Percentiles rank a stretch among this genome's conserved stretches.
Conservation (phyloP, 169 alveolate genomes). For the Plasmodium ovale region DNA sequence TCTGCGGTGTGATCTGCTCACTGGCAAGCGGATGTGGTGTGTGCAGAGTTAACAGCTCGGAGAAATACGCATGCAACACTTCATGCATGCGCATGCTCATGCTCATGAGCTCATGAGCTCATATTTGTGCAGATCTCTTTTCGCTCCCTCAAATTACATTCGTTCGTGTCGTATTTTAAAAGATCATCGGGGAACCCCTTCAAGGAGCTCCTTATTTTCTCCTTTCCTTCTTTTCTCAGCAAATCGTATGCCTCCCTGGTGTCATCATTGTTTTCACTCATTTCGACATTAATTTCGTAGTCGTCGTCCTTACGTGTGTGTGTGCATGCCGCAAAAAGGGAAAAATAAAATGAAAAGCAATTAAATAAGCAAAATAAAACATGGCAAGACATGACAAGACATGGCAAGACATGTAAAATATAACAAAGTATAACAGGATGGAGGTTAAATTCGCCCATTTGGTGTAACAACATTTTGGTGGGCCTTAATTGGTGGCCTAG, state of each 20-base stretch:
- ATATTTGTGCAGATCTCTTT: background rate
- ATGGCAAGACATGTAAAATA: too few relatives aligned
- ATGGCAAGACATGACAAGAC: too few relatives aligned
- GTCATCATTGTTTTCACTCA: slow-evolving; percentile 14
- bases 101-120: too few relatives aligned
- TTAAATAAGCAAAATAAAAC: background rate
- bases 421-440: background rate
- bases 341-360: background rate
- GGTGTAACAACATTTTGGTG: background rate
- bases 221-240: slow-evolving; percentile 48
- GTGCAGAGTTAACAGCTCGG: too few relatives aligned
- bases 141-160: slow-evolving; percentile 16
- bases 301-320: slow-evolving; percentile 29
- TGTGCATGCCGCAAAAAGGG: background rate
- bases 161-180: slow-evolving; percentile 40
- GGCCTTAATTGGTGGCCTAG: background rate
- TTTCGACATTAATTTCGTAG: slow-evolving; percentile 39
- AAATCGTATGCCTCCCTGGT: slow-evolving; percentile 14
- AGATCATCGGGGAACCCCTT: slow-evolving; percentile 42
- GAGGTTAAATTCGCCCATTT: background rate
- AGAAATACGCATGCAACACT: background rate
- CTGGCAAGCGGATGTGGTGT: too few relatives aligned
- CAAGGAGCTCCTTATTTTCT: slow-evolving; percentile 26
- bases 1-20: too few relatives aligned
- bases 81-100: background rate